Evolutionary conservation across 768 basidiomycete genomes (phyloP).

Genomic region (Leucosporidium yakuticum): DNA sequence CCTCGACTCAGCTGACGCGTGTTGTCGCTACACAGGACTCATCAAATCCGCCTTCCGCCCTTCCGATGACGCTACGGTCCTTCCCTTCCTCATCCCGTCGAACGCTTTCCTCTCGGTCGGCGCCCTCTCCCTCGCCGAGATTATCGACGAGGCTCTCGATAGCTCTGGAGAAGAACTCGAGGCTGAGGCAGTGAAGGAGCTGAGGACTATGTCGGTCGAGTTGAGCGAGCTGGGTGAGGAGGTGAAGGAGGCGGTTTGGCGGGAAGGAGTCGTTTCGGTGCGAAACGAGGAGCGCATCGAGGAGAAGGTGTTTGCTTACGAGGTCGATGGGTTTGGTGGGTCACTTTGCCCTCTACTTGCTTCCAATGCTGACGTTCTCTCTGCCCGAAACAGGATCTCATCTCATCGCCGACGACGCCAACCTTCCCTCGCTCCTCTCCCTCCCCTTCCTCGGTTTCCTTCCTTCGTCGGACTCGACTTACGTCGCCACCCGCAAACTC

Average conservation of each 20-base stretch:
- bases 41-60: conserved; percentile 1
- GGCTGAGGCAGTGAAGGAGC: too few species aligned
- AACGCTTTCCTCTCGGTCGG: background rate
- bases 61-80: conserved; percentile 2
- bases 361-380: background rate
- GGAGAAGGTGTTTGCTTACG: background rate
- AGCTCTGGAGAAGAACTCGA: background rate
- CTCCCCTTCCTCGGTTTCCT: background rate
- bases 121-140: background rate
- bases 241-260: background rate
- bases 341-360: background rate
- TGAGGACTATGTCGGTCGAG: too few species aligned
- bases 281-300: background rate
- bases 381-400: background rate
- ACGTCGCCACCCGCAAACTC: background rate
- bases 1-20: background rate
- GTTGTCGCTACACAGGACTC: background rate
- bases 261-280: background rate
- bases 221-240: too few species aligned
- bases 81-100: background rate
- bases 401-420: conserved; percentile 3
- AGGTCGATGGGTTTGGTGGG: background rate
- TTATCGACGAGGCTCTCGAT: background rate
- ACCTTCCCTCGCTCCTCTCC: background rate
- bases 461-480: background rate